Conservation (phyloP, 345 rosid genomes). For the Euphorbia lathyris region DNA sequence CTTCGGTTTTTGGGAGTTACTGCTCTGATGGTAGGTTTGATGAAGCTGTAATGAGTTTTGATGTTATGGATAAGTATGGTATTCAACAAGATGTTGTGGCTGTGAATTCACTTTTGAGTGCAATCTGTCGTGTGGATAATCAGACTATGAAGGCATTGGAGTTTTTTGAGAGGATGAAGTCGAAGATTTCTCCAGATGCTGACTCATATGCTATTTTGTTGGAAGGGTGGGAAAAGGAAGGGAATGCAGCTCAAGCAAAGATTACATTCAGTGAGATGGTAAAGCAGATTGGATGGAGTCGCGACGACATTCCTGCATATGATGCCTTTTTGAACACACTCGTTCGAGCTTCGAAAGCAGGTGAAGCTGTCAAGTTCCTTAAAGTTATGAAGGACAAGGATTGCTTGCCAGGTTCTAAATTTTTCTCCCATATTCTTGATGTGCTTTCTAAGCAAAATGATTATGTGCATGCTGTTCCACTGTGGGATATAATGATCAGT, state of each 20-base stretch:
- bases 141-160: slow-evolving; percentile 37
- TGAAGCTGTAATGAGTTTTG: slow-evolving; percentile 52
- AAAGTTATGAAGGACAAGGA: slow-evolving; percentile 42
- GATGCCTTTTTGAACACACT: slow-evolving; percentile 42
- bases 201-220: slow-evolving; percentile 50
- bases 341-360: slow-evolving; percentile 25
- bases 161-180: slow-evolving; percentile 38
- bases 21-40: slow-evolving; percentile 32
- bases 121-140: slow-evolving; percentile 38
- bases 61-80: slow-evolving; percentile 52
- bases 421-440: slow-evolving; percentile 46
- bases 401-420: slow-evolving; percentile 51
- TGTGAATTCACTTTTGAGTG: slow-evolving; percentile 49
- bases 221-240: slow-evolving; percentile 65
- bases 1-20: slow-evolving; percentile 43
- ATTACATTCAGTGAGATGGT: slow-evolving; percentile 52
- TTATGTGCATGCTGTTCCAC: slow-evolving; percentile 17
- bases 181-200: slow-evolving; percentile 39
- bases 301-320: slow-evolving; percentile 24
- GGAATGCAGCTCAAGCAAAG: slow-evolving; percentile 44
- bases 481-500: slow-evolving; percentile 46
- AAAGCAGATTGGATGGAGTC: slow-evolving; percentile 40
- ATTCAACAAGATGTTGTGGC: slow-evolving; percentile 43
- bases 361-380: slow-evolving; percentile 44
- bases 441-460: slow-evolving; percentile 41